These are phyloP conservation scores for Acacia pycnantha DNA, from an alignment of 331 rosid genomes.

Conservation along the genomic window DNA sequence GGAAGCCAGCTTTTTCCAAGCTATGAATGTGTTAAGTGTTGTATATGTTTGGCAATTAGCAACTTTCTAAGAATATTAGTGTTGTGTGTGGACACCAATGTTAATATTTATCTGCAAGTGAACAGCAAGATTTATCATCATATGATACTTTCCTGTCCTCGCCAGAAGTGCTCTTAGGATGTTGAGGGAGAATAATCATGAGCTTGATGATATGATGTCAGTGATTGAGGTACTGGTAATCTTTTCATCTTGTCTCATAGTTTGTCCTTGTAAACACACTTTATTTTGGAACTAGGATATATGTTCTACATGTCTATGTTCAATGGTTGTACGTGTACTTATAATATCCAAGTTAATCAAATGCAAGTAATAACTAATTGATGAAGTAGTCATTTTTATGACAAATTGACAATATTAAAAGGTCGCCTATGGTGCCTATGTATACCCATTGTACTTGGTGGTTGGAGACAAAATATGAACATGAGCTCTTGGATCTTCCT, in stretches of 20 bases:
- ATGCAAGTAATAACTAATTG: neutral
- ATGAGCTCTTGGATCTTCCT: neutral
- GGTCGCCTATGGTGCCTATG: neutral
- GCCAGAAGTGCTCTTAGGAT: neutral
- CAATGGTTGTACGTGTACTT: neutral
- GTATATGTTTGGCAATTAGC: neutral
- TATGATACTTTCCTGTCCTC: neutral
- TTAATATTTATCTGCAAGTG: neutral
- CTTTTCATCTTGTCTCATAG: neutral
- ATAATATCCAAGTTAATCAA: neutral
- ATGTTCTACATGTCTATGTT: neutral
- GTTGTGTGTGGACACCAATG: neutral
- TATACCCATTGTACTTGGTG: neutral
- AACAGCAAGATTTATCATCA: neutral
- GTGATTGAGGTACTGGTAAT: neutral
- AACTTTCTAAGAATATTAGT: neutral
- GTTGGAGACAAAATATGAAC: neutral
- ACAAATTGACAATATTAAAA: neutral
- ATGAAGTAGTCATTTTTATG: neutral
- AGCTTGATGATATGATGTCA: neutral
- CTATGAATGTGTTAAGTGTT: conserved; percentile 41
- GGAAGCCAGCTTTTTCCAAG: conserved; percentile 70
- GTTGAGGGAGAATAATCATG: neutral
- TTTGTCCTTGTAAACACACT: neutral
- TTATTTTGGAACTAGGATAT: neutral